A percentile compares a stretch with the other conserved stretches of the same genome.
Evolutionary conservation across 75 land plant species (phyloP).

Genomic region (Pseudotsuga menziesii): DNA sequence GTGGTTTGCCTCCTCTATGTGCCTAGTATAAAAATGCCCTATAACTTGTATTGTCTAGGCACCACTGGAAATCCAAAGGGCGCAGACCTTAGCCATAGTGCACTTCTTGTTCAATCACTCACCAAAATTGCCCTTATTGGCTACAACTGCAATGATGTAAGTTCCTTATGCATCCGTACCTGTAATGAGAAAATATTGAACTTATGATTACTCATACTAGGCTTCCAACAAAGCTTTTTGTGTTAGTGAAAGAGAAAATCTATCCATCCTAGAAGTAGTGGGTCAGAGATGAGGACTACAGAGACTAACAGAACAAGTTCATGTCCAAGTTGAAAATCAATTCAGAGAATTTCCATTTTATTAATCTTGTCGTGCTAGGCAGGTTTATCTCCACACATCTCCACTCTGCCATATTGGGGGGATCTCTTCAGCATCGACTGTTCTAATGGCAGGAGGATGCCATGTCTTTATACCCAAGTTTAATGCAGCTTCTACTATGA

Average conservation of each 20-base stretch:
- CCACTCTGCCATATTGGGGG: constrained; percentile 98
- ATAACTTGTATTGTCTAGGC: constrained; percentile 28
- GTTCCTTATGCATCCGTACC: constrained; percentile 12
- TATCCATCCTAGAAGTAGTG: not conserved
- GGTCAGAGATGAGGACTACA: not conserved
- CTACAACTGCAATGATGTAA: constrained; percentile 82
- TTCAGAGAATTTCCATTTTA: not conserved
- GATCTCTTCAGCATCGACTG: constrained; percentile 80
- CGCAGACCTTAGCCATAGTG: constrained; percentile 66
- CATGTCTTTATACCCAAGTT: constrained; percentile 88
- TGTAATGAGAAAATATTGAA: not conserved
- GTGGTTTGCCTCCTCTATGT: too few species aligned
- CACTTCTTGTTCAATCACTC: constrained; percentile 79
- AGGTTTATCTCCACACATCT: constrained; percentile 94
- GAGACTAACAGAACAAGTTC: not conserved
- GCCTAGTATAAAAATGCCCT: too few species aligned
- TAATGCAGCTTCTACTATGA: constrained; percentile 38
- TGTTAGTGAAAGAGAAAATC: not conserved
- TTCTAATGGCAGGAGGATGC: constrained; percentile 75
- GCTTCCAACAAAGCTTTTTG: not conserved
- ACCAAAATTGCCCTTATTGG: constrained; percentile 83
- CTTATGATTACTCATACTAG: not conserved
- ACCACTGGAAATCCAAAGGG: constrained; percentile 93
- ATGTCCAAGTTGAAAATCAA: not conserved
- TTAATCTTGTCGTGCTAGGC: not conserved